Percentiles rank a stretch among this genome's conserved stretches.
Evolutionary conservation across 371 early-diverging fungal genomes (phyloP).

Genomic region (Choanephora cucurbitarum): DNA sequence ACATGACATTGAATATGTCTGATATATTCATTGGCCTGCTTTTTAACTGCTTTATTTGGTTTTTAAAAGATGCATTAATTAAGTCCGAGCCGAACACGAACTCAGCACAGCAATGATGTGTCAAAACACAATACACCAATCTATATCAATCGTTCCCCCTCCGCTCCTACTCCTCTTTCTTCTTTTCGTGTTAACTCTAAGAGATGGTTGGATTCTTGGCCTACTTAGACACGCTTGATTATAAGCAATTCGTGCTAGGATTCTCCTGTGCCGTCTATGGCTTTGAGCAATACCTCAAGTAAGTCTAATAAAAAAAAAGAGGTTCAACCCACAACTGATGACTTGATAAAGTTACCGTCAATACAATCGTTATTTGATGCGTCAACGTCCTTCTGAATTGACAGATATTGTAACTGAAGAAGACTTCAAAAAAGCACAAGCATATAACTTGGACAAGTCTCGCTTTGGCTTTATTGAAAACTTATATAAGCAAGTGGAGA

Average conservation of each 20-base stretch:
- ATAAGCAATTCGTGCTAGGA: constrained; percentile 76
- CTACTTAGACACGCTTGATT: constrained; percentile 43
- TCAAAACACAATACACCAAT: too few relatives aligned
- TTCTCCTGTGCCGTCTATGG: constrained; percentile 67
- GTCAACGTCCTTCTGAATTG: constrained; percentile 65
- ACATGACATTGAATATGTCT: too few relatives aligned
- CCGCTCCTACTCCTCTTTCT: not conserved
- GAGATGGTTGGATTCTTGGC: constrained; percentile 16
- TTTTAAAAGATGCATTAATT: too few relatives aligned
- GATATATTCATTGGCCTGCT: too few relatives aligned
- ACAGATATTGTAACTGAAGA: constrained; percentile 67
- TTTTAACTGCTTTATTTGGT: too few relatives aligned
- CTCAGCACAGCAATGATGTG: too few relatives aligned
- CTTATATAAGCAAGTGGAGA: constrained; percentile 64
- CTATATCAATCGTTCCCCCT: too few relatives aligned
- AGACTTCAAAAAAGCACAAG: constrained; percentile 82
- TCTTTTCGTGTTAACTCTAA: not conserved
- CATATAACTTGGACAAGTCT: constrained; percentile 88
- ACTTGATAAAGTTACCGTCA: constrained; percentile 65
- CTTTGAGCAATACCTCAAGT: constrained; percentile 74
- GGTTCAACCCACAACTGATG: not conserved
- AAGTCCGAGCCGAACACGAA: too few relatives aligned
- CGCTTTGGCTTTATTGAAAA: constrained; percentile 74
- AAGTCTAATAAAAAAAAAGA: constrained; percentile 13
- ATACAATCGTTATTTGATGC: constrained; percentile 68